Percentiles rank a stretch among this genome's conserved stretches.
Conservation (phyloP, 805 yeast species). For the Suhomyces xylopsoci region DNA sequence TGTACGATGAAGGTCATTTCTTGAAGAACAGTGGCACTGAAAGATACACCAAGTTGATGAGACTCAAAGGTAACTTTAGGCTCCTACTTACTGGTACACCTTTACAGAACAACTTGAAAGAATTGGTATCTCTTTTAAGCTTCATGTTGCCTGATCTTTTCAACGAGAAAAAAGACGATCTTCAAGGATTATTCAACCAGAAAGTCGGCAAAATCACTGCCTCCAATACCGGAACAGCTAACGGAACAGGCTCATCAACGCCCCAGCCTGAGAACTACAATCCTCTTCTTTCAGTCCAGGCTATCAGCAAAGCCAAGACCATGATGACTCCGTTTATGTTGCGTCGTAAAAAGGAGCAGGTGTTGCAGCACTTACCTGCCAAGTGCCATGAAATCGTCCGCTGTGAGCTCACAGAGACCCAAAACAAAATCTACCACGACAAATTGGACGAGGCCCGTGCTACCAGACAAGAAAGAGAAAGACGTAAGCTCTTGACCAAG, state of each 20-base stretch:
- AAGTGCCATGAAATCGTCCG: slow-evolving; percentile 62
- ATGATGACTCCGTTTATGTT: slow-evolving; percentile 98
- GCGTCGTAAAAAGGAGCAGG: slow-evolving; percentile 90
- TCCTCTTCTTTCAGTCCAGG: slow-evolving; percentile 85
- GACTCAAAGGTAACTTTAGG: slow-evolving; percentile 77
- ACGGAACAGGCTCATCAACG: slow-evolving; percentile 5
- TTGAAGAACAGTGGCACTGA: slow-evolving; percentile 86
- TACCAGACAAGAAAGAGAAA: slow-evolving; percentile 41
- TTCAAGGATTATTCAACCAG: slow-evolving; percentile 81
- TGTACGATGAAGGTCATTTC: slow-evolving; percentile 98
- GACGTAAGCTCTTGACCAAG: slow-evolving; percentile 37
- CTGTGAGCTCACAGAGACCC: slow-evolving; percentile 62
- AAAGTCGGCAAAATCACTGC: slow-evolving; percentile 66
- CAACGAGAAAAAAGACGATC: slow-evolving; percentile 75
- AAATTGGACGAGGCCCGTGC: slow-evolving; percentile 48
- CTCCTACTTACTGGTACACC: slow-evolving; percentile 95
- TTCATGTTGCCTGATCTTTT: slow-evolving; percentile 86
- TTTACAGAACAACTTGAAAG: slow-evolving; percentile 86
- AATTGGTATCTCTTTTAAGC: slow-evolving; percentile 83
- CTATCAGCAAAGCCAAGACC: slow-evolving; percentile 87
- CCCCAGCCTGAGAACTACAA: slow-evolving; percentile 50
- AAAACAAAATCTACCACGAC: slow-evolving; percentile 56
- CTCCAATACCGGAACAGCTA: slow-evolving; percentile 18
- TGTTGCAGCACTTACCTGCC: slow-evolving; percentile 80
- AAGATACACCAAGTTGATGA: slow-evolving; percentile 84